Base-by-base conservation (phyloP, 2,329 filamentous ascomycete species). In the Trichoderma harzianum region DNA sequence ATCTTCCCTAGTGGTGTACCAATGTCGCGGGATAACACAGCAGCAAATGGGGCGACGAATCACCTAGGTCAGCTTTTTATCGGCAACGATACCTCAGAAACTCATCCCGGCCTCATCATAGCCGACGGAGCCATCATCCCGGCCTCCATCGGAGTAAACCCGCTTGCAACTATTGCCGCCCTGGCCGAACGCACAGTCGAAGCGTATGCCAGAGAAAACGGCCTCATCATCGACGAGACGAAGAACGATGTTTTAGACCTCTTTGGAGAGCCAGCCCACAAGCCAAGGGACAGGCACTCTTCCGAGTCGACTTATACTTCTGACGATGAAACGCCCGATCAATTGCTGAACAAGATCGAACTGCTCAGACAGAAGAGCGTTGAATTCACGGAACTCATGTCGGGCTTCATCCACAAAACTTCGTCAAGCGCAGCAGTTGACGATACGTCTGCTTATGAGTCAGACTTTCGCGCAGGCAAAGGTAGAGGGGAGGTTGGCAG, bases 121-220 rank as follows among this genome's bases (percentile, higher is more conserved):
- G 87, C 87, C 0, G 91, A 93, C 76, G 90, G 82, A 10, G 84
- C 90, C 3, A 80, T 89, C 1, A 86, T 93, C 18, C 90, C 91
- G 0, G 86, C 86, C 8, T 86, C 90, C 0, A 82, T 92, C 2
- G 86, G 90, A 16, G 88, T 89, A 3, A 93, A 93, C 76, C 90
- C 91, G 0, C 86, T 91, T 67, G 91, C 90, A 1, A 93, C 90
- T 1, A 92, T 92, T 74, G 87, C 90, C 0, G 90, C 91, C 3
- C 84, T 93, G 24, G 90, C 91, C 0, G 91, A 92, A 79, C 83
- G 91, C 11, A 87, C 87, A 0, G 85, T 92, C 7, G 86, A 88
- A 66, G 77, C 83, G 7, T 86, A 87, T 65, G 83, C 85, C 2
- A 74, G 80, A 66, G 79, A 80, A 10, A 76, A 82, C 7, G 75